Evolutionary conservation across 2,329 filamentous ascomycete species (phyloP).

Genomic region (Ceratocystis harringtonii): DNA sequence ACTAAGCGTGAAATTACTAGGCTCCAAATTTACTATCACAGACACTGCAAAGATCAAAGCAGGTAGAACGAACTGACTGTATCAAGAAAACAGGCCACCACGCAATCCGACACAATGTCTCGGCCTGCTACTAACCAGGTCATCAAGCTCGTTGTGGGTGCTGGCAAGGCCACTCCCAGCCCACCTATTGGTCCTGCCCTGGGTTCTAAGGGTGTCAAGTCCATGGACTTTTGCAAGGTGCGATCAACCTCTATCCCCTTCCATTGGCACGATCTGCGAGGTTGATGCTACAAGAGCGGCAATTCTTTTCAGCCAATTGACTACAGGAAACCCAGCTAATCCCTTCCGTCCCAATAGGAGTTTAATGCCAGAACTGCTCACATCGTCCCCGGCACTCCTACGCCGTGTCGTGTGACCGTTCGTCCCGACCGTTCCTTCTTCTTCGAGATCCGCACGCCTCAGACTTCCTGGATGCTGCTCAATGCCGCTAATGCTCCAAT

Average conservation of each 20-base stretch:
- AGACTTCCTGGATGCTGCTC: conserved; percentile 81
- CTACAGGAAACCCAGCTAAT: neutral
- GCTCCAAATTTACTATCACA: conserved; percentile 15
- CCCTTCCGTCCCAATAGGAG: conserved; percentile 45
- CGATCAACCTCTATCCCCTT: conserved; percentile 14
- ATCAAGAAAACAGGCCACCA: neutral
- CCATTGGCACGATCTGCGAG: neutral
- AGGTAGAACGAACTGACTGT: neutral
- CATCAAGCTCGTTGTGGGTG: conserved; percentile 94
- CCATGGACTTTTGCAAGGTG: conserved; percentile 99
- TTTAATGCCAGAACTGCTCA: conserved; percentile 91
- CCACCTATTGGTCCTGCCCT: conserved; percentile 92
- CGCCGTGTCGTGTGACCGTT: conserved; percentile 81
- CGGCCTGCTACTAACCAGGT: conserved; percentile 49
- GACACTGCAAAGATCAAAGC: neutral
- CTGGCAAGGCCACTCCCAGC: conserved; percentile 85
- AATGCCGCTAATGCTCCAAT: conserved; percentile 62
- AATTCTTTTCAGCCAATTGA: neutral
- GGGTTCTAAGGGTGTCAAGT: conserved; percentile 95
- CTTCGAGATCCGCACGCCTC: conserved; percentile 86
- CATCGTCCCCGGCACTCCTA: conserved; percentile 66
- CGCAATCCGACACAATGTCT: conserved; percentile 32
- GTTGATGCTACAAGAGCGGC: neutral
- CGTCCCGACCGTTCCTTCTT: conserved; percentile 84
- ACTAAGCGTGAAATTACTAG: conserved; percentile 8